Evolutionary conservation across 495 filamentous ascomycete genomes (phyloP).

Genomic region (Neurospora cerealis): DNA sequence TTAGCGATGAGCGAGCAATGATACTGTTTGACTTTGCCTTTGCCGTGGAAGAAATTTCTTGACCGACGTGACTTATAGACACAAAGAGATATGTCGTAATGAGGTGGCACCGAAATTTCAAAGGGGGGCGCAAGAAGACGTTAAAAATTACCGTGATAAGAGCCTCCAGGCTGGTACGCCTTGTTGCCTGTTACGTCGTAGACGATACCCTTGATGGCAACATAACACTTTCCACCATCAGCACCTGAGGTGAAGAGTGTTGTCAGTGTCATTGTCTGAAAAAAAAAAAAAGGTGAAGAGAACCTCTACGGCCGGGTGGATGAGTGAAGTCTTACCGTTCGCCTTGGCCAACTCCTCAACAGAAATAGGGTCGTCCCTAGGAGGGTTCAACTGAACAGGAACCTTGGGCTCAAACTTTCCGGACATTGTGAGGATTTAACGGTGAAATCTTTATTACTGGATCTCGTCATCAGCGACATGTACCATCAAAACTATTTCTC

Average conservation of each 20-base stretch:
- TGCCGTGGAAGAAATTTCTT: not conserved
- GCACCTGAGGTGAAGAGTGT: constrained; percentile 32
- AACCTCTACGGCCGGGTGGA: not conserved
- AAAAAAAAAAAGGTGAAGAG: not conserved
- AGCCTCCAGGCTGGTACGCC: constrained; percentile 71
- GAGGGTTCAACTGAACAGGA: constrained; percentile 70
- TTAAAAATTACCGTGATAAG: constrained; percentile 63
- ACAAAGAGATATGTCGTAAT: not conserved
- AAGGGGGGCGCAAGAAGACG: not conserved
- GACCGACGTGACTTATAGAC: not conserved
- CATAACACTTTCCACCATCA: constrained; percentile 61
- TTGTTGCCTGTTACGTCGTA: constrained; percentile 88
- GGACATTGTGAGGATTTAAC: constrained; percentile 30
- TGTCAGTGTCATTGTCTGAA: not conserved
- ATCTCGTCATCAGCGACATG: not conserved
- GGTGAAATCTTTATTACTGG: not conserved
- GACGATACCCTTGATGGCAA: constrained; percentile 92
- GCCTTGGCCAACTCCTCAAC: constrained; percentile 65
- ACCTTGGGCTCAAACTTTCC: constrained; percentile 79
- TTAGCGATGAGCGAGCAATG: not conserved
- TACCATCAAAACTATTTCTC: not conserved
- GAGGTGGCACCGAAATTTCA: not conserved
- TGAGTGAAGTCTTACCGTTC: constrained; percentile 50
- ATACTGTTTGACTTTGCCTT: not conserved
- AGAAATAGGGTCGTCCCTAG: constrained; percentile 78